phyloP scores from a whole-genome alignment of 1,284 basidiomycete genomes.

The Earliella scabrosa region DNA sequence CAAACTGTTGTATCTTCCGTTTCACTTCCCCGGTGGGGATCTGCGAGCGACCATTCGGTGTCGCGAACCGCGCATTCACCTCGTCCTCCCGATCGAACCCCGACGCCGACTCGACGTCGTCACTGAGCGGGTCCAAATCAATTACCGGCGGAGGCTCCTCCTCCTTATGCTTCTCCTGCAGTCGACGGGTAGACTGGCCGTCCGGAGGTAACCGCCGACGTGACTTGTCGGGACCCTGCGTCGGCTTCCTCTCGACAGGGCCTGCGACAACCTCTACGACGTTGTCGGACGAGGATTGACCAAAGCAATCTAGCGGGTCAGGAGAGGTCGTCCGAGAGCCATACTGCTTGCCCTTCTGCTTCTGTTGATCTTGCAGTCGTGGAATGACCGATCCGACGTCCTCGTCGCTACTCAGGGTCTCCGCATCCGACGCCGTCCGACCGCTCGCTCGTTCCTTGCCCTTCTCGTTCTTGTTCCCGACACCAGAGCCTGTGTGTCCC shows the following conservation, averaged over 20 bases:
- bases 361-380: background rate
- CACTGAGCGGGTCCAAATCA: slow-evolving; percentile 11
- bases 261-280: too few relatives aligned
- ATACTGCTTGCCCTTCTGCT: background rate
- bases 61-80: background rate
- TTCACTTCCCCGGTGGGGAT: slow-evolving; percentile 10
- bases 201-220: slow-evolving; percentile 10
- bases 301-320: background rate
- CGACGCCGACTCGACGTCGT: slow-evolving; percentile 15
- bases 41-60: slow-evolving; percentile 10
- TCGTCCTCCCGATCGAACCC: slow-evolving; percentile 3
- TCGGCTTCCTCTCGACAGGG: too few relatives aligned
- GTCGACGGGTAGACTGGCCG: slow-evolving; percentile 5
- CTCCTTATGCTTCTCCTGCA: slow-evolving; percentile 1
- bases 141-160: background rate
- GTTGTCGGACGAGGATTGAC: background rate
- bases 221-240: background rate
- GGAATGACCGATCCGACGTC: slow-evolving; percentile 1
- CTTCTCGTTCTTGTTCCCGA: slow-evolving; percentile 7
- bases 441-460: background rate
- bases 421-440: background rate
- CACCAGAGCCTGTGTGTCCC: background rate
- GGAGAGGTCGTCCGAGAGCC: too few relatives aligned
- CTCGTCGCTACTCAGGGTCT: slow-evolving; percentile 13
- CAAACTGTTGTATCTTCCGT: slow-evolving; percentile 2